A percentile compares a stretch with the other conserved stretches of the same genome.
phyloP scores from a whole-genome alignment of 164 flowering plant species.

The Dillenia suffruticosa region DNA sequence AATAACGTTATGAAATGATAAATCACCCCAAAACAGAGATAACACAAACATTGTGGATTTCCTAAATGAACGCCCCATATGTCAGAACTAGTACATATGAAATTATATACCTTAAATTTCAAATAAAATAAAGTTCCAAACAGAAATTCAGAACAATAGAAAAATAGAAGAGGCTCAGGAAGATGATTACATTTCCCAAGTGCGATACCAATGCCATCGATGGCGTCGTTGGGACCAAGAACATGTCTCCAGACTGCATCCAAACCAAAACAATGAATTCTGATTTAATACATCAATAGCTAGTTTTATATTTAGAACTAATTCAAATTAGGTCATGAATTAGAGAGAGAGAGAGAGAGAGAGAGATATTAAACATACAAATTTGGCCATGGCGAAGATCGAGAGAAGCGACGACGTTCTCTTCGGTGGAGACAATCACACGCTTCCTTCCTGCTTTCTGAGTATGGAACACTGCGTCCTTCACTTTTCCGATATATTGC shows the following conservation, averaged over 20 bases:
- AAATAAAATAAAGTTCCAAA: background rate
- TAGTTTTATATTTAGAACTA: background rate
- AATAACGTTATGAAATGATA: no score
- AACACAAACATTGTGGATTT: no score
- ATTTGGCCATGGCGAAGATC: constrained; percentile 94
- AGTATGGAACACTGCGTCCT: constrained; percentile 88
- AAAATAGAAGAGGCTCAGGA: background rate
- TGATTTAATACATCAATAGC: background rate
- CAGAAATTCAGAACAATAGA: background rate
- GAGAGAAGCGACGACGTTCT: constrained; percentile 90
- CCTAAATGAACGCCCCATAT: no score
- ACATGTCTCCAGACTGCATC: constrained; percentile 94
- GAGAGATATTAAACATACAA: constrained; percentile 39
- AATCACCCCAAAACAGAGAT: no score
- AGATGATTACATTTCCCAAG: constrained; percentile 73
- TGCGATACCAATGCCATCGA: constrained; percentile 69
- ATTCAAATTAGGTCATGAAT: background rate
- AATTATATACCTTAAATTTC: background rate
- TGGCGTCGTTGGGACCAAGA: constrained; percentile 59
- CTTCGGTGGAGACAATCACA: constrained; percentile 86
- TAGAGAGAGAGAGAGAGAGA: background rate
- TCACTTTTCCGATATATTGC: constrained; percentile 87
- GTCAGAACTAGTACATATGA: no score
- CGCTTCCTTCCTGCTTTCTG: constrained; percentile 91
- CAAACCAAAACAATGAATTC: constrained; percentile 12